These are phyloP conservation scores for Leccinum uliginosum DNA, from an alignment of 768 basidiomycete species.

Conservation along the genomic window DNA sequence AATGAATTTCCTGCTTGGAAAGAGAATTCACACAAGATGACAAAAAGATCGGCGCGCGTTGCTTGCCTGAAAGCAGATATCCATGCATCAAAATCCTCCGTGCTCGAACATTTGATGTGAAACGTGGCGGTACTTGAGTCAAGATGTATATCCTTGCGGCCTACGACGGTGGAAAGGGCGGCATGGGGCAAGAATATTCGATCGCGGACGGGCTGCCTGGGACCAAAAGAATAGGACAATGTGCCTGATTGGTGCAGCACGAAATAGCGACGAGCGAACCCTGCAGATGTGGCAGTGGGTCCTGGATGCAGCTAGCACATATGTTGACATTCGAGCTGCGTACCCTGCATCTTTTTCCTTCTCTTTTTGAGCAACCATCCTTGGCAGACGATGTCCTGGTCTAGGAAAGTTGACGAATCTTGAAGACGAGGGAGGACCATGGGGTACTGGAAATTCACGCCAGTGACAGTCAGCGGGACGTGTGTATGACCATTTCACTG, in stretches of 20 bases:
- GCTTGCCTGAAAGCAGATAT: conserved; percentile 68
- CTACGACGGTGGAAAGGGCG: conserved; percentile 71
- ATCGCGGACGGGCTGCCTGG: conserved; percentile 68
- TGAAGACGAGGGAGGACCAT: conserved; percentile 16
- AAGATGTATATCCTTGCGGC: conserved; percentile 75
- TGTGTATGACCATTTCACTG: background rate
- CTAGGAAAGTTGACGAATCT: conserved; percentile 2
- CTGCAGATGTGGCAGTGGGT: conserved; percentile 33
- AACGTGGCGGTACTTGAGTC: conserved; percentile 75
- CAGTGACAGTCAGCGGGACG: background rate
- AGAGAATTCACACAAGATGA: conserved; percentile 17
- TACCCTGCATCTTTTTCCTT: conserved; percentile 85
- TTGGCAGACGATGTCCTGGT: conserved; percentile 42
- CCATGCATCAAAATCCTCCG: conserved; percentile 70
- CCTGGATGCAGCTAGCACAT: background rate
- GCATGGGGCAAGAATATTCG: conserved; percentile 62
- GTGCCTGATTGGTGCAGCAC: conserved; percentile 61
- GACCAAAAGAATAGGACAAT: conserved; percentile 72
- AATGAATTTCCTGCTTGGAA: conserved; percentile 53
- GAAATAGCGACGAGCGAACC: conserved; percentile 84
- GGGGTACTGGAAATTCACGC: background rate
- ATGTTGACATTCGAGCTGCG: conserved; percentile 4
- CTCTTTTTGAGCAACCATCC: conserved; percentile 88
- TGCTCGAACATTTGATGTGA: conserved; percentile 73
- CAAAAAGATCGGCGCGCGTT: conserved; percentile 1